Conservation (phyloP, 1,284 basidiomycete genomes). For the Pseudozyma tsukubaensis region DNA sequence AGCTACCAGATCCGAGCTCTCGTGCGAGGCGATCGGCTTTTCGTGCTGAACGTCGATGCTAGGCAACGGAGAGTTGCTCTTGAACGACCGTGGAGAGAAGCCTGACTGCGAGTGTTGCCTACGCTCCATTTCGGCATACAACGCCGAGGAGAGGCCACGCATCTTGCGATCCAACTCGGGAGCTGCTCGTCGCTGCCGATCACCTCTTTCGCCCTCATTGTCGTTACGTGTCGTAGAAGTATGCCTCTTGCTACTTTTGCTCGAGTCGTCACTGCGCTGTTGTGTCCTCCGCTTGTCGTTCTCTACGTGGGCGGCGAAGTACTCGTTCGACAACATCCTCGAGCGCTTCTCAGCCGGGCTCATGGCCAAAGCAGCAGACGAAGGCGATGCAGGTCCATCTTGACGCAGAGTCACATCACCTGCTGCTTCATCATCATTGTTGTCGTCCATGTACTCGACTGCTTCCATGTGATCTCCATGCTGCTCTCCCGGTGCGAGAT, state of each 20-base stretch:
- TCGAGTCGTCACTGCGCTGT: slow-evolving; percentile 10
- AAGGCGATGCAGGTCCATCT: slow-evolving; percentile 2
- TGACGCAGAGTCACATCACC: slow-evolving; percentile 19
- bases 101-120: slow-evolving; percentile 25
- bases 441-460: slow-evolving; percentile 9
- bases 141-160: slow-evolving; percentile 32
- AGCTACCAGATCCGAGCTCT: slow-evolving; percentile 25
- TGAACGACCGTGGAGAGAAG: slow-evolving; percentile 25
- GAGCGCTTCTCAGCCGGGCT: slow-evolving; percentile 38
- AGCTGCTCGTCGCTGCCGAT: not conserved
- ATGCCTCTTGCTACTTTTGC: not conserved
- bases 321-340: slow-evolving; percentile 33
- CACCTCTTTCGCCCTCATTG: not conserved
- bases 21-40: not conserved
- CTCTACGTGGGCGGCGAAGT: slow-evolving; percentile 34
- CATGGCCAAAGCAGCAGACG: slow-evolving; percentile 9
- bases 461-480: slow-evolving; percentile 6
- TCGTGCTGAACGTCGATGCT: slow-evolving; percentile 7
- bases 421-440: slow-evolving; percentile 6
- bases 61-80: slow-evolving; percentile 5
- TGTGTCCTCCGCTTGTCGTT: slow-evolving; percentile 3
- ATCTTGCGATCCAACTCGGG: slow-evolving; percentile 31
- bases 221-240: too few relatives aligned
- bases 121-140: slow-evolving; percentile 48
- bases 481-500: slow-evolving; percentile 23